phyloP scores from a whole-genome alignment of 176 grass and related monocot genomes.

The Rhynchospora tenuis region DNA sequence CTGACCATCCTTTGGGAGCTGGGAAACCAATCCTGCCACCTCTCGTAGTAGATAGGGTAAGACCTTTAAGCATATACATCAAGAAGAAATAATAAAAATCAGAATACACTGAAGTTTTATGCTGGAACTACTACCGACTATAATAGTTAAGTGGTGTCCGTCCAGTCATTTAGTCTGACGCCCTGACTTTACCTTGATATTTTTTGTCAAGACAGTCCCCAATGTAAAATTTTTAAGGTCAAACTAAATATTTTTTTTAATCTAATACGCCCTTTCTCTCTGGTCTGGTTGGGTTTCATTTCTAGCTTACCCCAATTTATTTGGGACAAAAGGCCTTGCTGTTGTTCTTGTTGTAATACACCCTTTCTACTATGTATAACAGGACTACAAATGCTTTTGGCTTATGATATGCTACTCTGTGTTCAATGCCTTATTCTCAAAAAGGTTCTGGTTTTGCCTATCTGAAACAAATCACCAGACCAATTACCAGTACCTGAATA shows the following conservation, averaged over 20 bases:
- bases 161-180: background rate
- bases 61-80: constrained; percentile 31
- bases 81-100: background rate
- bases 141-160: background rate
- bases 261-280: too few relatives aligned
- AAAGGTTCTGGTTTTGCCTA: background rate
- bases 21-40: constrained; percentile 52
- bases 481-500: constrained; percentile 62
- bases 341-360: background rate
- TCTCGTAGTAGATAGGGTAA: constrained; percentile 81
- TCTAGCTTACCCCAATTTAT: too few relatives aligned
- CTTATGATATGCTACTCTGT: background rate
- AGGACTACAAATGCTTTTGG: background rate
- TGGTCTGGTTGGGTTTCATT: too few relatives aligned
- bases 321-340: too few relatives aligned
- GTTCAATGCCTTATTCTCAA: background rate
- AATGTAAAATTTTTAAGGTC: background rate
- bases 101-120: background rate
- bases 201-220: background rate
- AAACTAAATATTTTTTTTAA: too few relatives aligned
- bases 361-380: background rate
- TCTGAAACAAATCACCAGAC: background rate
- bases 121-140: background rate
- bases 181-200: background rate
- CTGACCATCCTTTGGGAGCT: constrained; percentile 76